A percentile compares a stretch with the other conserved stretches of the same genome.
These are phyloP conservation scores for Colletotrichum costaricense DNA, from an alignment of 2,329 filamentous ascomycete genomes.

Conservation along the genomic window DNA sequence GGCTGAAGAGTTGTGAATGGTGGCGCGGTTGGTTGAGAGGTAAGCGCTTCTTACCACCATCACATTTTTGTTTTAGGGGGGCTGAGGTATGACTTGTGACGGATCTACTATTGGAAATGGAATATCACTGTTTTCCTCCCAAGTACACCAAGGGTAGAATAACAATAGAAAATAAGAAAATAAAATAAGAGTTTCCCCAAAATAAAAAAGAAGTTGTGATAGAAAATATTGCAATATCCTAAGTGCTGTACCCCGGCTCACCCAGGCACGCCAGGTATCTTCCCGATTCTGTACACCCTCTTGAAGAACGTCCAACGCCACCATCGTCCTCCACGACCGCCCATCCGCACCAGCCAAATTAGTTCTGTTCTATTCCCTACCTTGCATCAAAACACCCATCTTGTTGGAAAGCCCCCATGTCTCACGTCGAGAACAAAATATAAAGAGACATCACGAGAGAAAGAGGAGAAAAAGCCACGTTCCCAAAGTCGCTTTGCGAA, in stretches of 20 bases:
- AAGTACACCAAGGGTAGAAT: too few species aligned
- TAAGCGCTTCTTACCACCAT: slow-evolving; percentile 15
- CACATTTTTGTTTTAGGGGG: neutral
- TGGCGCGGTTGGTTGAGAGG: slow-evolving; percentile 1
- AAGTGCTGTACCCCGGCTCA: neutral
- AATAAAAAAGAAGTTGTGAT: too few species aligned
- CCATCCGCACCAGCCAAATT: neutral
- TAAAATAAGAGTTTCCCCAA: too few species aligned
- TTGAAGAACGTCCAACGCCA: neutral
- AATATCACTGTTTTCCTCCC: neutral
- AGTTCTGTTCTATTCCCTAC: neutral
- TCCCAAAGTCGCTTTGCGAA: neutral
- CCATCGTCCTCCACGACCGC: neutral
- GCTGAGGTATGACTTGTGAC: neutral
- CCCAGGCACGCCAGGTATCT: neutral
- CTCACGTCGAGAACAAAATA: neutral
- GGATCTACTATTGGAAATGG: neutral
- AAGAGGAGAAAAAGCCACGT: neutral
- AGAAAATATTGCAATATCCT: neutral
- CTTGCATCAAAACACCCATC: neutral
- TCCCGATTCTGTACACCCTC: neutral
- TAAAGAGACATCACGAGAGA: too few species aligned
- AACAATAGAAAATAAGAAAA: neutral
- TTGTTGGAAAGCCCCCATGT: too few species aligned
- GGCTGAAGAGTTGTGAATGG: neutral